Base-by-base conservation (phyloP, 176 grass and related monocot genomes). In the Bothriochloa decipiens region DNA sequence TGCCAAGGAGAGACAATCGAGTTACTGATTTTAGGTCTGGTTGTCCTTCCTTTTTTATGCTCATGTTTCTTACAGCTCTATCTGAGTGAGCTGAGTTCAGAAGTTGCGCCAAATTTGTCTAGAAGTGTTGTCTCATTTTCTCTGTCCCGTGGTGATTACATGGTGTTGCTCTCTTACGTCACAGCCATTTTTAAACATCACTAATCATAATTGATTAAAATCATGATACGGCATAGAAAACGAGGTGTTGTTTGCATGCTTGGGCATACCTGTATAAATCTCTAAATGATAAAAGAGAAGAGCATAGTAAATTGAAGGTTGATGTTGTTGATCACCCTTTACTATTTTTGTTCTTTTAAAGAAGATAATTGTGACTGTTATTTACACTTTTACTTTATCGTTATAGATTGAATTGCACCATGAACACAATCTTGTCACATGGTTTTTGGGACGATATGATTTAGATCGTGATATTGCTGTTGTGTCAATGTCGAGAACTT, bases 241-340 rank as follows among this genome's bases (percentile, higher is more conserved):
- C 6, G 27, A 32, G 66, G 66, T 69, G 66, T 39, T 69, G 37
- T 77, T 84, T 43, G 36, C 35, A 70, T 85, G 73, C 82, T 84
- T 73, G 23, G 73, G 82, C 6, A 42, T 84, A 77, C 35, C 73
- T 18, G 2, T 85, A n/a, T 43, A 68, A 12, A 32, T 11, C n/a
- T 76, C 57, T 58, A 11, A 45, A 25, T 17, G 37, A 55, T 17
- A 85, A 85, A 16, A 76, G 3, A 13, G 7, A 18, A 55, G n/a
- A 37, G n/a, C 42, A 5, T 75, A 58, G 14, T 18, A 67, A 26
- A 22, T 28, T 76, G 45, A 67, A 67, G 43, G 82, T 83, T 67
- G 61, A 32, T 76, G 43, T 61, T 67, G 61, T 60, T 40, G 50
- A 76, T 53, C 72, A 55, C 20, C 70, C 29, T 84, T 53, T 36